These are phyloP conservation scores for Neurospora sp. DNA, from an alignment of 495 filamentous ascomycete species.

Conservation along the genomic window DNA sequence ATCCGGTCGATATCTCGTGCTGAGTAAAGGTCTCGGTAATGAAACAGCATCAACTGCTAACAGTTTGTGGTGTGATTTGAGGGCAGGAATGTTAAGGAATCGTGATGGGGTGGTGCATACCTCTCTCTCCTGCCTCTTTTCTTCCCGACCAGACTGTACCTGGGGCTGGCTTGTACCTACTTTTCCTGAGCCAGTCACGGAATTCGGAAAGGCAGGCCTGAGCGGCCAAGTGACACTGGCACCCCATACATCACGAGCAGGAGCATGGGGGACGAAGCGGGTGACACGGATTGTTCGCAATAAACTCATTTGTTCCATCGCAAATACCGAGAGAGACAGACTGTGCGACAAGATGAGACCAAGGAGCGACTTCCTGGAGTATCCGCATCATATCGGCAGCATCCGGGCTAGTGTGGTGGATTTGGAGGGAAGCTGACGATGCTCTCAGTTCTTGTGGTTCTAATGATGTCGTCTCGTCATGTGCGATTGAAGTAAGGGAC, in stretches of 20 bases:
- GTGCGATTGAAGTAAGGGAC: neutral
- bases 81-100: neutral
- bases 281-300: neutral
- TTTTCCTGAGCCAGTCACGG: neutral
- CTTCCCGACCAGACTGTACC: neutral
- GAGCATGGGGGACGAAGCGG: neutral
- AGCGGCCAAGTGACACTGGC: neutral
- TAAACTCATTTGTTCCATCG: neutral
- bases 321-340: neutral
- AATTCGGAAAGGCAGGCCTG: neutral
- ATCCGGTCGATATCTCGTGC: neutral
- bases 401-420: neutral
- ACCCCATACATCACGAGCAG: neutral
- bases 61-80: neutral
- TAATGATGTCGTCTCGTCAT: neutral
- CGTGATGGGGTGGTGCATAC: neutral
- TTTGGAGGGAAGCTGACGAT: neutral
- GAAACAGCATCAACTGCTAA: neutral
- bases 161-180: neutral
- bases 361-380: neutral
- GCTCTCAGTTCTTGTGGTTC: neutral
- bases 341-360: neutral
- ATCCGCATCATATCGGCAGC: neutral
- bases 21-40: neutral
- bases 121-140: neutral